Conservation (phyloP, 352 stramenopile genomes). For the Phytophthora chlamydospora region DNA sequence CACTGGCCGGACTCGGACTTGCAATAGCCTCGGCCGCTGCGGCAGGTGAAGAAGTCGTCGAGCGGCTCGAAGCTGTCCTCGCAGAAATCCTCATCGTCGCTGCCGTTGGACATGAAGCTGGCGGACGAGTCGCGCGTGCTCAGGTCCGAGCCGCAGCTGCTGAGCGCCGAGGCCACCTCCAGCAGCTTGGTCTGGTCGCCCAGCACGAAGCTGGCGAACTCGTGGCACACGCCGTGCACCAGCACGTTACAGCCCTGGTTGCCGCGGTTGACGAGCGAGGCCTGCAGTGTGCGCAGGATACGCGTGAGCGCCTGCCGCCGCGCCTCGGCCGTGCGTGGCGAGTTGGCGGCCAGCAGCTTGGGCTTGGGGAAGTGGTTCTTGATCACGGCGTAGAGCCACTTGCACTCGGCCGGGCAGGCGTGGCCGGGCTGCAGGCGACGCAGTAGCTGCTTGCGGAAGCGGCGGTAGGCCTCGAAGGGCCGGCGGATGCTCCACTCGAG, state of each 20-base stretch:
- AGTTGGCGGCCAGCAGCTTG: constrained; percentile 35
- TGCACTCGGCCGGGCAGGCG: constrained; percentile 39
- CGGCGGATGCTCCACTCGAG: constrained; percentile 36
- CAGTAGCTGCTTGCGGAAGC: constrained; percentile 48
- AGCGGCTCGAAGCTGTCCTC: constrained; percentile 15
- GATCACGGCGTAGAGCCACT: constrained; percentile 42
- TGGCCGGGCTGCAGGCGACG: constrained; percentile 25
- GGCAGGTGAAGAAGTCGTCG: constrained; percentile 21
- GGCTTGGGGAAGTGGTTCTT: constrained; percentile 46
- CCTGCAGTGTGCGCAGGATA: constrained; percentile 34
- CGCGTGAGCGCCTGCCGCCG: constrained; percentile 34
- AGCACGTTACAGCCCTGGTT: constrained; percentile 40
- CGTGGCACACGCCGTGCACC: constrained; percentile 29
- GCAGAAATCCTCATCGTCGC: constrained; percentile 27
- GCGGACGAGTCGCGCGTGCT: constrained; percentile 35
- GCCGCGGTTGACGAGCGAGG: constrained; percentile 37
- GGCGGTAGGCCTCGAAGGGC: constrained; percentile 48
- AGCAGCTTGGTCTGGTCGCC: constrained; percentile 31
- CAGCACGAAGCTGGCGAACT: constrained; percentile 37
- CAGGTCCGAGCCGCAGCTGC: constrained; percentile 30
- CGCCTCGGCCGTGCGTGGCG: constrained; percentile 30
- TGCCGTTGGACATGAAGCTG: constrained; percentile 27
- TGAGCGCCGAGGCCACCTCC: constrained; percentile 20
- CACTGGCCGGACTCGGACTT: constrained; percentile 40
- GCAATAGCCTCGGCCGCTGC: constrained; percentile 31